phyloP scores from a whole-genome alignment of 441 rosid species.

The Gossypium gossypioides region DNA sequence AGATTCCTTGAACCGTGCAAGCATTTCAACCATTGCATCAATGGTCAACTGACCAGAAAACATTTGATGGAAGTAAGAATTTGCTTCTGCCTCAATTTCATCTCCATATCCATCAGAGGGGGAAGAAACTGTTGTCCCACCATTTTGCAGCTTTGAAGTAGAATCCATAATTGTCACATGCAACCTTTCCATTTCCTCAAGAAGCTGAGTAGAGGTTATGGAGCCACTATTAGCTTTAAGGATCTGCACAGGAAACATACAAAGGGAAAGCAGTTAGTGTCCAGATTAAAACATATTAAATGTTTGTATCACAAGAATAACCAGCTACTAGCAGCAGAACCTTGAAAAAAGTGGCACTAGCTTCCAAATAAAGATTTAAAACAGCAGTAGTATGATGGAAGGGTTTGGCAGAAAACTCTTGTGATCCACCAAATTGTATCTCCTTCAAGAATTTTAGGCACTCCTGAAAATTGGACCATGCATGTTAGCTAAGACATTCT shows the following conservation, averaged over 20 bases:
- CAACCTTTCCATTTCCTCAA: constrained; percentile 71
- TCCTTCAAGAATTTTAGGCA: constrained; percentile 78
- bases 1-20: constrained; percentile 89
- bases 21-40: constrained; percentile 95
- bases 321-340: constrained; percentile 28
- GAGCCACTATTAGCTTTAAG: constrained; percentile 54
- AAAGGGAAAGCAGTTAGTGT: not conserved
- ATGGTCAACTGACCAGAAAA: constrained; percentile 74
- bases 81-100: constrained; percentile 89
- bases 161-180: constrained; percentile 41
- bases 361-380: constrained; percentile 53
- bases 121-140: constrained; percentile 57
- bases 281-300: not conserved
- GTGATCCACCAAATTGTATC: constrained; percentile 59
- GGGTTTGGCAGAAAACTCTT: constrained; percentile 55
- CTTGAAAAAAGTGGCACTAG: constrained; percentile 56
- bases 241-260: constrained; percentile 34
- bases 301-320: not conserved
- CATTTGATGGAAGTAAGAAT: constrained; percentile 91
- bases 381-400: constrained; percentile 56
- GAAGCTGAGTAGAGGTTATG: constrained; percentile 44
- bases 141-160: constrained; percentile 62
- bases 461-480: constrained; percentile 43
- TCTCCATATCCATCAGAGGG: constrained; percentile 63
- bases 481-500: constrained; percentile 15